Percentiles rank a stretch among this genome's conserved stretches.
Evolutionary conservation across 2,329 filamentous ascomycete genomes (phyloP).

Genomic region (Fusarium subglutinans): DNA sequence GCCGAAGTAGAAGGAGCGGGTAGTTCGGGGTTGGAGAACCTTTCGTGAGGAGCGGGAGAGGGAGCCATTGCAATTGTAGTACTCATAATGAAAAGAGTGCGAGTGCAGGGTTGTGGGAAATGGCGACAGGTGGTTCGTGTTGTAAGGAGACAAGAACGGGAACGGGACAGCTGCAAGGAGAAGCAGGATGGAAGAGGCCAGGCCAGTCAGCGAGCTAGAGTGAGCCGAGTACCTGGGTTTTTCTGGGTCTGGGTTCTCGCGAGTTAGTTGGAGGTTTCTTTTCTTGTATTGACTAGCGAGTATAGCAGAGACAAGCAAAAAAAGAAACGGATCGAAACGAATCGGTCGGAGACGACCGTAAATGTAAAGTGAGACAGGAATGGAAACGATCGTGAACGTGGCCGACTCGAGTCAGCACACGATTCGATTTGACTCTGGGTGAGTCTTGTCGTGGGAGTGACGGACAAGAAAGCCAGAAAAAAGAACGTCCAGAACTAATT

Average conservation of each 20-base stretch:
- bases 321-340: slow-evolving; percentile 20
- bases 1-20: slow-evolving; percentile 50
- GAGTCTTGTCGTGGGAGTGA: slow-evolving; percentile 9
- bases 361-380: slow-evolving; percentile 36
- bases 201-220: slow-evolving; percentile 33
- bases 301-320: slow-evolving; percentile 8
- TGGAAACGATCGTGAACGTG: slow-evolving; percentile 27
- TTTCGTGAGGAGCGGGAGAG: slow-evolving; percentile 73
- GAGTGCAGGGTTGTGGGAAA: slow-evolving; percentile 29
- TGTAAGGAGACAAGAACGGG: slow-evolving; percentile 15
- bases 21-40: slow-evolving; percentile 65
- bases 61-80: slow-evolving; percentile 74
- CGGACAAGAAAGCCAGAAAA: neutral
- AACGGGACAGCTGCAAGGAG: slow-evolving; percentile 31
- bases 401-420: slow-evolving; percentile 25
- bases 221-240: slow-evolving; percentile 34
- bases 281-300: slow-evolving; percentile 17
- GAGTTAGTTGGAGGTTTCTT: slow-evolving; percentile 31
- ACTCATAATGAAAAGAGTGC: slow-evolving; percentile 63
- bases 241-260: slow-evolving; percentile 39
- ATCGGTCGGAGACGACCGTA: slow-evolving; percentile 31
- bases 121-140: slow-evolving; percentile 27
- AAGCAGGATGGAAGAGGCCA: slow-evolving; percentile 8
- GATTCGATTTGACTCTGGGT: slow-evolving; percentile 2
- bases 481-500: slow-evolving; percentile 13